phyloP scores from a whole-genome alignment of 1,139 yeast species.

The Pichia sp. region DNA sequence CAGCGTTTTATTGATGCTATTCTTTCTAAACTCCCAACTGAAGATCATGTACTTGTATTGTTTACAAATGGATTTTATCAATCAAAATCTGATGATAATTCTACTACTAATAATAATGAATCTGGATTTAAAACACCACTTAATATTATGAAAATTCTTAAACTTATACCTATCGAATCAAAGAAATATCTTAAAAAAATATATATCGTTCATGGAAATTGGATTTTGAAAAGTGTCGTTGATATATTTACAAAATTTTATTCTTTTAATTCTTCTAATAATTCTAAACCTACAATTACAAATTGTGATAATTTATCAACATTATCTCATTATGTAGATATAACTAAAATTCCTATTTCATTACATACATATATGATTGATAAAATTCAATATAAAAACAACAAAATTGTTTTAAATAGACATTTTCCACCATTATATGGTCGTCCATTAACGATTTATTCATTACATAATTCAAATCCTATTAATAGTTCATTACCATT shows the following conservation, averaged over 20 bases:
- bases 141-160: conserved; percentile 53
- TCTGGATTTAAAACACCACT: conserved; percentile 24
- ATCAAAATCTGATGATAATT: conserved; percentile 3
- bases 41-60: conserved; percentile 22
- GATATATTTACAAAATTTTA: conserved; percentile 64
- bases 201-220: conserved; percentile 84
- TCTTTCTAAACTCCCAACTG: conserved; percentile 19
- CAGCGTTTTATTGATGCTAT: conserved; percentile 17
- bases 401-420: conserved; percentile 19
- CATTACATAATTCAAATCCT: conserved; percentile 14
- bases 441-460: conserved; percentile 25
- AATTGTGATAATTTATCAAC: conserved; percentile 56
- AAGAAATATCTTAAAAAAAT: conserved; percentile 54
- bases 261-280: conserved; percentile 17
- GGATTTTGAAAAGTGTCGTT: conserved; percentile 78
- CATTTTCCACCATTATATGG: conserved; percentile 25
- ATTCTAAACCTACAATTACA: conserved; percentile 35
- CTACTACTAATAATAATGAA: background rate
- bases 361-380: conserved; percentile 64
- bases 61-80: conserved; percentile 27
- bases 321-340: conserved; percentile 61
- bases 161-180: conserved; percentile 55
- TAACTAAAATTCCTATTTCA: conserved; percentile 71
- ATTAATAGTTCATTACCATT: conserved; percentile 30
- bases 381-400: conserved; percentile 23